Evolutionary conservation across 768 basidiomycete genomes (phyloP).

Genomic region (Baorangia bicolor): DNA sequence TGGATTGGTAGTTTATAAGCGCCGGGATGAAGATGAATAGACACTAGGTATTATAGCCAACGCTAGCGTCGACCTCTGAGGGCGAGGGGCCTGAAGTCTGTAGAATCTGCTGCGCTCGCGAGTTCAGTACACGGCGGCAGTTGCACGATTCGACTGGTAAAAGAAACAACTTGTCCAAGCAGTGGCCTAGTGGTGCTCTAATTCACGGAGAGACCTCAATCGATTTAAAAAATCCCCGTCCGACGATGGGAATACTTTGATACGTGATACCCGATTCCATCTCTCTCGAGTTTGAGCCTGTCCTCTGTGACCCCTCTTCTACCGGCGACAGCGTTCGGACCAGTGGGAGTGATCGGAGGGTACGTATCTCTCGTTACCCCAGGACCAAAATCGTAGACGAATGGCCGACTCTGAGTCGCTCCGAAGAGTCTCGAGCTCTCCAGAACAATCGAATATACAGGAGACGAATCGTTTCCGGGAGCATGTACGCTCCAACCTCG

Average conservation of each 20-base stretch:
- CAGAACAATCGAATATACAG: slow-evolving; percentile 70
- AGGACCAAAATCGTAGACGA: slow-evolving; percentile 79
- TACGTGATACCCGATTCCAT: slow-evolving; percentile 50
- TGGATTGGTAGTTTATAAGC: neutral
- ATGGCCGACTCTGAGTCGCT: slow-evolving; percentile 71
- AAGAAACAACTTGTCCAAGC: neutral
- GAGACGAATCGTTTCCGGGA: slow-evolving; percentile 75
- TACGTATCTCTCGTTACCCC: slow-evolving; percentile 58
- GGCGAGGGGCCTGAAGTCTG: neutral
- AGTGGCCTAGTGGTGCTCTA: neutral
- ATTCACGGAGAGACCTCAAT: neutral
- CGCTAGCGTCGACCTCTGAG: neutral
- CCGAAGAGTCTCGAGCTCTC: slow-evolving; percentile 82
- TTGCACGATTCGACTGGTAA: neutral
- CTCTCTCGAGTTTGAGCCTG: slow-evolving; percentile 32
- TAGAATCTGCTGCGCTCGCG: neutral
- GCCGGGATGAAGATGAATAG: neutral
- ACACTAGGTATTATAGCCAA: neutral
- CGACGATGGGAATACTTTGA: slow-evolving; percentile 43
- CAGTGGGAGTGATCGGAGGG: slow-evolving; percentile 31
- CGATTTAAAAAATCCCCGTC: slow-evolving; percentile 7
- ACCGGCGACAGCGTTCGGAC: slow-evolving; percentile 23
- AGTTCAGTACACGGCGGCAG: neutral
- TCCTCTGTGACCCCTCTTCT: slow-evolving; percentile 17
- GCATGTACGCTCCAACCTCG: slow-evolving; percentile 78